Evolutionary conservation across 2,329 filamentous ascomycete species (phyloP).

Genomic region (Biscogniauxia sp.): DNA sequence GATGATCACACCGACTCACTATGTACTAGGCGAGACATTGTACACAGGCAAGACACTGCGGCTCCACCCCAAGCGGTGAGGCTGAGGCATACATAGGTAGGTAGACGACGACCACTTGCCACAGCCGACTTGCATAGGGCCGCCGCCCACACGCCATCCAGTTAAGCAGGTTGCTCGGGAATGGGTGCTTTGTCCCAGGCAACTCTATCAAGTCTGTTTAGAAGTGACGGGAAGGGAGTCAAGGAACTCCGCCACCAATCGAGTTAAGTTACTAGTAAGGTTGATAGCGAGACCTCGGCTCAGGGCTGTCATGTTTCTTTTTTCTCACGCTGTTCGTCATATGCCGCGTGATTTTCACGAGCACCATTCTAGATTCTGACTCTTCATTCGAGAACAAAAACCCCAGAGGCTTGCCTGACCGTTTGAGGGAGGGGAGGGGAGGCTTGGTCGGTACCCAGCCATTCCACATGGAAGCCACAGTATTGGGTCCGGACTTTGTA

Average conservation of each 20-base stretch:
- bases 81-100: constrained; percentile 11
- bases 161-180: background rate
- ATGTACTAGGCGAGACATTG: background rate
- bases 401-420: background rate
- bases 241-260: background rate
- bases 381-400: no score
- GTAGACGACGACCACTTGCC: constrained; percentile 4
- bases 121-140: constrained; percentile 1
- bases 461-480: constrained; percentile 5
- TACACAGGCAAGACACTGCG: background rate
- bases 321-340: background rate
- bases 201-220: background rate
- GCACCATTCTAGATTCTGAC: background rate
- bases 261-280: background rate
- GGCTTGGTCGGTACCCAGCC: background rate
- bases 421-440: background rate
- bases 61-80: constrained; percentile 7
- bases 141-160: constrained; percentile 1
- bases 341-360: background rate
- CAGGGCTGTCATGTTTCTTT: background rate
- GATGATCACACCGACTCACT: background rate
- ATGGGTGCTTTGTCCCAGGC: no score
- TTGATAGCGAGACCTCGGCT: background rate
- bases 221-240: background rate
- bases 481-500: constrained; percentile 1